phyloP scores from a whole-genome alignment of 768 basidiomycete species.

The Crucibulum laeve region DNA sequence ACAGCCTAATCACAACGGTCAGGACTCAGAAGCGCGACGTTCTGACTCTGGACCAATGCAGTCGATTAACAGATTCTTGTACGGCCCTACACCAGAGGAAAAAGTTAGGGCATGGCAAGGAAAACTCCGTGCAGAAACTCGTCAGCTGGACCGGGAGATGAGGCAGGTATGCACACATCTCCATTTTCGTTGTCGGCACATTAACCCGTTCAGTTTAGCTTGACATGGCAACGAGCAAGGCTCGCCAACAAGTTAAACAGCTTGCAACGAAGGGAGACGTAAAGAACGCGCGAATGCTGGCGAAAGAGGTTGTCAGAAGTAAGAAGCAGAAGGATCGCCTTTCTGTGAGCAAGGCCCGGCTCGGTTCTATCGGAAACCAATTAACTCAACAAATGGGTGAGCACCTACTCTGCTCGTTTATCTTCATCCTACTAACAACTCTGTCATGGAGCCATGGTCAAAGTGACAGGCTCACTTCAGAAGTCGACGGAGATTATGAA shows the following conservation, averaged over 20 bases:
- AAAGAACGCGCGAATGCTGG: conserved; percentile 89
- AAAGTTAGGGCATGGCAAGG: conserved; percentile 87
- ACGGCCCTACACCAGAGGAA: conserved; percentile 96
- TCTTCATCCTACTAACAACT: conserved; percentile 3
- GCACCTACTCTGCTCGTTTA: conserved; percentile 19
- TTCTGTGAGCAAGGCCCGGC: conserved; percentile 86
- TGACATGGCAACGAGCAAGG: conserved; percentile 78
- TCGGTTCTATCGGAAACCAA: conserved; percentile 89
- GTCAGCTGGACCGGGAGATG: conserved; percentile 90
- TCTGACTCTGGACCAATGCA: too few species aligned
- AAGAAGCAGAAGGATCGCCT: conserved; percentile 92
- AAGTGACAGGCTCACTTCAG: conserved; percentile 96
- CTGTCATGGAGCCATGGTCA: conserved; percentile 71
- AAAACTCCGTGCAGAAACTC: conserved; percentile 77
- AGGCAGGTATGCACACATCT: conserved; percentile 60
- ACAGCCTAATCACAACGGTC: too few species aligned
- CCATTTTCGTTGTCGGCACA: not conserved
- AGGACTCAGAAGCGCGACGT: too few species aligned
- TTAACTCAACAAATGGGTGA: conserved; percentile 88
- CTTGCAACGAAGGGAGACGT: conserved; percentile 88
- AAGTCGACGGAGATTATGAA: conserved; percentile 99
- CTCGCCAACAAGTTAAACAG: conserved; percentile 76
- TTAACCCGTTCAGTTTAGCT: conserved; percentile 44
- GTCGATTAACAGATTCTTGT: conserved; percentile 87
- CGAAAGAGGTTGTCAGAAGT: conserved; percentile 90